Conservation (phyloP, 495 filamentous ascomycete genomes). For the Aspergillus affinis region DNA sequence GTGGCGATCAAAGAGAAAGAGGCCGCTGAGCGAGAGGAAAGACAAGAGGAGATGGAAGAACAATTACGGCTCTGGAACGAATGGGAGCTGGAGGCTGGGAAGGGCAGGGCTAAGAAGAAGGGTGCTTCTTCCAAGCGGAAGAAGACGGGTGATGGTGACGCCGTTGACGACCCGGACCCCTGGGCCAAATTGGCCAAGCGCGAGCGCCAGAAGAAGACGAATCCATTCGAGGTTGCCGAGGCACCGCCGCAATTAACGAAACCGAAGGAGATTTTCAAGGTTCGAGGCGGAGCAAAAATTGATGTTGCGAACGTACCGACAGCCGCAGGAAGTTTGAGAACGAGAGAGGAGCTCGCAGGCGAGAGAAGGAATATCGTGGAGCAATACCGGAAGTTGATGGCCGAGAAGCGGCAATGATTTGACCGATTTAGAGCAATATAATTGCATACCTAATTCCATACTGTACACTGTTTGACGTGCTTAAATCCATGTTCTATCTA, state of each 20-base stretch:
- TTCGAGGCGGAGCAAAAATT: slow-evolving; percentile 64
- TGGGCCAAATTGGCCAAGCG: slow-evolving; percentile 72
- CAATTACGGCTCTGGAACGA: slow-evolving; percentile 46
- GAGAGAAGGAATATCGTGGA: slow-evolving; percentile 77
- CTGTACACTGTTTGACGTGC: slow-evolving; percentile 1
- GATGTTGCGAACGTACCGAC: slow-evolving; percentile 74
- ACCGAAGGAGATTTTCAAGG: slow-evolving; percentile 68
- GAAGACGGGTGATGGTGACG: slow-evolving; percentile 38
- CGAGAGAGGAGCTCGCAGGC: slow-evolving; percentile 76
- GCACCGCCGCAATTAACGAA: slow-evolving; percentile 76
- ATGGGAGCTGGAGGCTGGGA: slow-evolving; percentile 48
- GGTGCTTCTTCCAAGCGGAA: slow-evolving; percentile 39
- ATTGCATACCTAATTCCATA: neutral
- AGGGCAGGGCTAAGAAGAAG: slow-evolving; percentile 60
- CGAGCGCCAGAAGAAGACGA: slow-evolving; percentile 48
- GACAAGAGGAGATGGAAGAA: slow-evolving; percentile 53
- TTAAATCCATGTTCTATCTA: neutral
- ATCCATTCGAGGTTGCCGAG: slow-evolving; percentile 74
- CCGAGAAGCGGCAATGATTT: slow-evolving; percentile 50
- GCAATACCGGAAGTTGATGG: slow-evolving; percentile 79
- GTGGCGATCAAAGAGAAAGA: slow-evolving; percentile 63
- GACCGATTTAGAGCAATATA: neutral
- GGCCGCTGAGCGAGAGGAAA: slow-evolving; percentile 63
- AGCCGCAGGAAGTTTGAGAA: slow-evolving; percentile 73
- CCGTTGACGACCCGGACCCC: slow-evolving; percentile 66